phyloP scores from a whole-genome alignment of 2,329 filamentous ascomycete species.

The Nemania sp. region DNA sequence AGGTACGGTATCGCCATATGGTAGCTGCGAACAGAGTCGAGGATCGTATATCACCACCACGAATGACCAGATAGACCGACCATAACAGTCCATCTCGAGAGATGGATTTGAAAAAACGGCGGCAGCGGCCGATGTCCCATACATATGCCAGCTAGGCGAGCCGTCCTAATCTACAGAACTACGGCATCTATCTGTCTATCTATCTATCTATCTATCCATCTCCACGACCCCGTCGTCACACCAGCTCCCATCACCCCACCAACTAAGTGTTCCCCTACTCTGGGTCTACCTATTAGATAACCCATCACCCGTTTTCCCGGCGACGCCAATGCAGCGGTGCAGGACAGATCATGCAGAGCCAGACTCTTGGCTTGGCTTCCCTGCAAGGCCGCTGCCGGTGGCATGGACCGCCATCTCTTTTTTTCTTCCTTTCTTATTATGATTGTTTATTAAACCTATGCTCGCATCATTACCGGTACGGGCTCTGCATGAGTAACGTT shows the following conservation, averaged over 20 bases:
- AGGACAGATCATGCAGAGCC: constrained; percentile 11
- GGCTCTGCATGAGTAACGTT: constrained; percentile 4
- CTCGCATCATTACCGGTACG: not conserved
- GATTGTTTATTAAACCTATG: not conserved
- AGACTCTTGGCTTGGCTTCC: constrained; percentile 22
- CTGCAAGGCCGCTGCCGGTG: constrained; percentile 20
- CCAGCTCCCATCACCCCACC: constrained; percentile 3
- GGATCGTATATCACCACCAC: constrained; percentile 7
- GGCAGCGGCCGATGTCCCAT: constrained; percentile 15
- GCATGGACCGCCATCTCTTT: not conserved
- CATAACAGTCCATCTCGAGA: constrained; percentile 3
- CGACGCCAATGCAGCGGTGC: constrained; percentile 14
- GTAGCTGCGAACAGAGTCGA: not conserved
- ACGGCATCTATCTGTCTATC: no score
- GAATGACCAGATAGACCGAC: constrained; percentile 2
- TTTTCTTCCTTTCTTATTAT: no score
- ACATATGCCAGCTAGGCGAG: no score
- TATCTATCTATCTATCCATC: not conserved
- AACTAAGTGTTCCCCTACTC: not conserved
- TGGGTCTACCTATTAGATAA: not conserved
- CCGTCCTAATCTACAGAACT: no score
- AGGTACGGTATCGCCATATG: constrained; percentile 8
- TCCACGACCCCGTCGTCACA: constrained; percentile 23
- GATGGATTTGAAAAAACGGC: constrained; percentile 31
- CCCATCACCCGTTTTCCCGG: constrained; percentile 26